Percentiles rank a stretch among this genome's conserved stretches.
phyloP scores from a whole-genome alignment of 768 basidiomycete species.

The Boletellus emodensis region DNA sequence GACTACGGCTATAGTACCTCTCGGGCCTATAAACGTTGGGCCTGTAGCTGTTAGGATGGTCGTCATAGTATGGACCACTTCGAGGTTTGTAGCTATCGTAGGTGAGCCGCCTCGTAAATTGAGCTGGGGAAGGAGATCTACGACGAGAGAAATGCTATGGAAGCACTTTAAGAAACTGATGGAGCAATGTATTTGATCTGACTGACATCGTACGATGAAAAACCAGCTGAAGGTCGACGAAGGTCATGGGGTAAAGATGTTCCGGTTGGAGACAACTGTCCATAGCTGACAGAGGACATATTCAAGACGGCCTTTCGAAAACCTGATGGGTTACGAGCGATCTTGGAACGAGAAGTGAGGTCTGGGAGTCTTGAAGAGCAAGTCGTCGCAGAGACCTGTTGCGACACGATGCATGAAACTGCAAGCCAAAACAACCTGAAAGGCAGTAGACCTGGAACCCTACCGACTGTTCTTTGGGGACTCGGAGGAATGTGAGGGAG shows the following conservation, averaged over 20 bases:
- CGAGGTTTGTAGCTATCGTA: conserved; percentile 53
- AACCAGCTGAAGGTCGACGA: conserved; percentile 25
- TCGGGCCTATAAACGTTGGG: conserved; percentile 37
- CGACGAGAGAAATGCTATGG: conserved; percentile 33
- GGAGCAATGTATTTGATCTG: conserved; percentile 15
- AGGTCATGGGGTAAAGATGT: conserved; percentile 25
- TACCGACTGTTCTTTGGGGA: conserved; percentile 8
- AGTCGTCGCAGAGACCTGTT: conserved; percentile 1
- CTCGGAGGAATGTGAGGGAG: conserved; percentile 19
- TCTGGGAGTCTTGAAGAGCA: conserved; percentile 3
- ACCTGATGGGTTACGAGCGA: conserved; percentile 5
- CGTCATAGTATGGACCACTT: conserved; percentile 37
- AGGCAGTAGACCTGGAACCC: conserved; percentile 2
- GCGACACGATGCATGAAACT: conserved; percentile 4
- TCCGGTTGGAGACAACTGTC: conserved; percentile 23
- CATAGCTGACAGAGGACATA: conserved; percentile 29
- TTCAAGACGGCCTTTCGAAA: conserved; percentile 3
- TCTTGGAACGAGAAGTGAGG: conserved; percentile 4
- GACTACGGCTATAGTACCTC: conserved; percentile 40
- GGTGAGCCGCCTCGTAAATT: conserved; percentile 40
- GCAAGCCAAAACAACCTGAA: conserved; percentile 1
- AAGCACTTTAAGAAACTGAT: conserved; percentile 19
- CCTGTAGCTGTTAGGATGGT: conserved; percentile 41
- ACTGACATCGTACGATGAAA: conserved; percentile 33
- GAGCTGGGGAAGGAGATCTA: conserved; percentile 47